A percentile compares a stretch with the other conserved stretches of the same genome.
Evolutionary conservation across 1,284 basidiomycete species (phyloP).

Genomic region (Malassezia caprae): DNA sequence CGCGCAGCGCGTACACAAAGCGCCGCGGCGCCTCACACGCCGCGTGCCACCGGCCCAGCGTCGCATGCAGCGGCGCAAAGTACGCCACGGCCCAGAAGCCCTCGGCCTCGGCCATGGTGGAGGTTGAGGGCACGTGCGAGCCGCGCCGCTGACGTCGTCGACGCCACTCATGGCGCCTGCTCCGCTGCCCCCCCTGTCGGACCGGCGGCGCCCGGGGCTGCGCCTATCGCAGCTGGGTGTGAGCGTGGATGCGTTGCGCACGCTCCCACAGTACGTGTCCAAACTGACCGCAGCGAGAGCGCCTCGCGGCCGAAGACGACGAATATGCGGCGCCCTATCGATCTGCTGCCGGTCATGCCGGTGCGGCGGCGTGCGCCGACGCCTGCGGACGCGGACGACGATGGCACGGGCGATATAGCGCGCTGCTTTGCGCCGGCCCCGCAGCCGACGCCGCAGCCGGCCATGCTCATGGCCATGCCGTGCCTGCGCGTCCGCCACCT

Average conservation of each 20-base stretch:
- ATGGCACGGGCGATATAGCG: neutral
- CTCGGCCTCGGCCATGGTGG: constrained; percentile 2
- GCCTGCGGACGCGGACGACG: neutral
- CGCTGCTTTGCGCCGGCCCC: neutral
- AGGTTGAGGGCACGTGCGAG: neutral
- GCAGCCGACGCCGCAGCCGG: neutral
- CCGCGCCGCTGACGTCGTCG: neutral
- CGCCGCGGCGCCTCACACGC: neutral
- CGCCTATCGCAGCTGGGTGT: neutral
- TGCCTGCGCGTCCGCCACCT: neutral
- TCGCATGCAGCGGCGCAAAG: constrained; percentile 1
- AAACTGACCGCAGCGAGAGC: neutral
- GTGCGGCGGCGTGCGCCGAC: neutral
- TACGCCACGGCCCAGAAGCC: constrained; percentile 6
- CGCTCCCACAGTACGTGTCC: neutral
- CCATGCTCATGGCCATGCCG: constrained; percentile 5
- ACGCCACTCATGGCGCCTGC: neutral
- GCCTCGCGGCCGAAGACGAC: constrained; percentile 3
- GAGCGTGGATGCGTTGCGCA: neutral
- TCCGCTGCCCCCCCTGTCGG: neutral
- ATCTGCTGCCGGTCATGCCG: neutral
- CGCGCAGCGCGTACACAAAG: neutral
- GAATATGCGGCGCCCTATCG: constrained; percentile 2
- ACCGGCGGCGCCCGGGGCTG: neutral
- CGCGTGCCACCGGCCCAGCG: constrained; percentile 2